phyloP scores from a whole-genome alignment of 2,329 filamentous ascomycete genomes.

The Botrytis porri region DNA sequence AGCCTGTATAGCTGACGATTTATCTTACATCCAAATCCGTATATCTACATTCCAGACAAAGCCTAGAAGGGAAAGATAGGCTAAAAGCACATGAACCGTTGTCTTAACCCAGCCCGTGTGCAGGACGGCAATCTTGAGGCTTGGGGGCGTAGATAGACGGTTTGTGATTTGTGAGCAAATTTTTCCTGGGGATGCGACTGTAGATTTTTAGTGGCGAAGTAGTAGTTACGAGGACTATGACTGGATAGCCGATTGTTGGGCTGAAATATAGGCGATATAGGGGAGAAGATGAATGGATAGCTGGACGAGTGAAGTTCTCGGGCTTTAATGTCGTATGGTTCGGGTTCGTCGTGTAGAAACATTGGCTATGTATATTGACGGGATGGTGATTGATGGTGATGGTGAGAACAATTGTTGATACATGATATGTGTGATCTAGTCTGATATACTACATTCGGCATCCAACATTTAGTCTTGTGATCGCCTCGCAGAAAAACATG shows the following conservation, averaged over 20 bases:
- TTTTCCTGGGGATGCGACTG: background rate
- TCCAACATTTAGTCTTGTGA: background rate
- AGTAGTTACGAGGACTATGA: background rate
- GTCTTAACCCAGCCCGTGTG: conserved; percentile 7
- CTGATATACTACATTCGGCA: background rate
- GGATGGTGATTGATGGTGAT: background rate
- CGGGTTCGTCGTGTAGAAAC: background rate
- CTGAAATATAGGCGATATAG: background rate
- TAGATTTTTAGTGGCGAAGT: background rate
- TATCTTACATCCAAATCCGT: background rate
- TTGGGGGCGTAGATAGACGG: conserved; percentile 2
- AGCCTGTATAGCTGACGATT: background rate
- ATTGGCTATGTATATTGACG: background rate
- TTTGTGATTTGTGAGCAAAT: conserved; percentile 13
- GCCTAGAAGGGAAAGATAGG: background rate
- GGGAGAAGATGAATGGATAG: background rate
- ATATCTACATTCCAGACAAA: background rate
- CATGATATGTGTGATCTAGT: background rate
- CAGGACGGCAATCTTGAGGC: conserved; percentile 10
- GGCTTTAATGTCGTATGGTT: background rate
- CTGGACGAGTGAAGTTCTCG: background rate
- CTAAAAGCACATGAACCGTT: conserved; percentile 7
- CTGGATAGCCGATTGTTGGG: background rate
- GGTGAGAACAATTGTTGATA: background rate
- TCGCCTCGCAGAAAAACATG: background rate